phyloP scores from a whole-genome alignment of 352 stramenopile species.

The Pythium monospermum region DNA sequence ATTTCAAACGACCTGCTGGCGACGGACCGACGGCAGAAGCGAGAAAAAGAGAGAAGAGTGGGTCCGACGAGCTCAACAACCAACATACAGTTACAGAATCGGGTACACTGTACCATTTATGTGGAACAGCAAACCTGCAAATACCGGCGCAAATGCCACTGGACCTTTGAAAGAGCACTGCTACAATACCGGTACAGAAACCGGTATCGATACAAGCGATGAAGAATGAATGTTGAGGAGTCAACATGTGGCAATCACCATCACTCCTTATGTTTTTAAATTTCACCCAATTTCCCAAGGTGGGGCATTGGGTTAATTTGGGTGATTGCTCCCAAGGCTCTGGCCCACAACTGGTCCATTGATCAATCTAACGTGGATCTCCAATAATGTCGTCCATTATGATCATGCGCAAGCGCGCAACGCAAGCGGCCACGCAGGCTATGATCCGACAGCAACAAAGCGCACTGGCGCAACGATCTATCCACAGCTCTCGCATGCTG shows the following conservation, averaged over 20 bases:
- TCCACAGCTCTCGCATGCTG: constrained; percentile 20
- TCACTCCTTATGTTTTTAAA: background rate
- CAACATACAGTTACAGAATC: constrained; percentile 12
- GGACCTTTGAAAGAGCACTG: too few species aligned
- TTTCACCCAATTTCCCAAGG: background rate
- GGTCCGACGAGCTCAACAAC: constrained; percentile 17
- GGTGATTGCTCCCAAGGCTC: constrained; percentile 9
- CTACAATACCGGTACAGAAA: too few species aligned
- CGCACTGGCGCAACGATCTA: constrained; percentile 6
- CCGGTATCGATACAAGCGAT: too few species aligned
- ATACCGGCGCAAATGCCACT: constrained; percentile 6
- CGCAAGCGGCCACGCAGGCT: constrained; percentile 9
- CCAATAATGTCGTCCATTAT: constrained; percentile 5
- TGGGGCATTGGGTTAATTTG: background rate
- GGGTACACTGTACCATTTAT: constrained; percentile 1
- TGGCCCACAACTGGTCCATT: constrained; percentile 4
- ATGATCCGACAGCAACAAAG: constrained; percentile 5
- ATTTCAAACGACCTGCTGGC: too few species aligned
- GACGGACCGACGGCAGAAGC: constrained; percentile 1
- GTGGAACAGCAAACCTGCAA: constrained; percentile 10
- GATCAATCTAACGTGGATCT: background rate
- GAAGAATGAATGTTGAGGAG: too few species aligned
- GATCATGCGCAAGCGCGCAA: constrained; percentile 19
- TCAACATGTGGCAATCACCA: background rate
- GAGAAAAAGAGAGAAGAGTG: constrained; percentile 13